Conservation (phyloP, 2,329 filamentous ascomycete species). For the Venturiaceae sp. region DNA sequence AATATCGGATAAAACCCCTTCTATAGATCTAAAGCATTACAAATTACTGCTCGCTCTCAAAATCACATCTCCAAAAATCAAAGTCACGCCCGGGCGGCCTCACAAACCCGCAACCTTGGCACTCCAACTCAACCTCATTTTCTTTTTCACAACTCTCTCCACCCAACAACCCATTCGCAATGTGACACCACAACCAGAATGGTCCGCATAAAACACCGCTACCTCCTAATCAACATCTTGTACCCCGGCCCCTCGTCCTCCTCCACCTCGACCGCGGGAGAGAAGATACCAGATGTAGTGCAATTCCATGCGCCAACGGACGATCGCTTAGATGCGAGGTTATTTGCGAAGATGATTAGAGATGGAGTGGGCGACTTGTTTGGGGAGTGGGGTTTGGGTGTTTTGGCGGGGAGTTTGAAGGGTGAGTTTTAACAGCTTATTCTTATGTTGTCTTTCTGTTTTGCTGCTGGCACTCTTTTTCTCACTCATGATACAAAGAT, state of each 20-base stretch:
- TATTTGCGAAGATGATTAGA: constrained; percentile 56
- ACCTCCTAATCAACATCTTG: constrained; percentile 87
- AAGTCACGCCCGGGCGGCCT: background rate
- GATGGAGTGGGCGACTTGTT: constrained; percentile 24
- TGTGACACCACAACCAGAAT: constrained; percentile 37
- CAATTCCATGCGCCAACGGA: constrained; percentile 72
- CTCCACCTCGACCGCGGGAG: constrained; percentile 31
- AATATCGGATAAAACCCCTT: too few relatives aligned
- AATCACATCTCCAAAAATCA: background rate
- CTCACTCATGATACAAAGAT: too few relatives aligned
- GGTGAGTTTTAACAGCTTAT: constrained; percentile 39
- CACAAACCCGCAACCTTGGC: too few relatives aligned
- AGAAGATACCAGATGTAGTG: constrained; percentile 49
- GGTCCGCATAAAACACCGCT: constrained; percentile 95
- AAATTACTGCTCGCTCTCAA: too few relatives aligned
- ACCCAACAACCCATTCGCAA: background rate
- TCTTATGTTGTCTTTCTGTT: too few relatives aligned
- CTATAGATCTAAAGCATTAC: too few relatives aligned
- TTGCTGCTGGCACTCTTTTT: too few relatives aligned
- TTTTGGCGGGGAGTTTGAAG: constrained; percentile 57
- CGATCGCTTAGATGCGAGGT: constrained; percentile 55
- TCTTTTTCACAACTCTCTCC: constrained; percentile 7
- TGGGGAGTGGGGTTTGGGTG: constrained; percentile 80
- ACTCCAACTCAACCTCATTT: too few relatives aligned
- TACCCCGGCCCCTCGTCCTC: constrained; percentile 52